A percentile compares a stretch with the other conserved stretches of the same genome.
Conservation (phyloP, 2,329 filamentous ascomycete species). For the Penicillium concentricum region DNA sequence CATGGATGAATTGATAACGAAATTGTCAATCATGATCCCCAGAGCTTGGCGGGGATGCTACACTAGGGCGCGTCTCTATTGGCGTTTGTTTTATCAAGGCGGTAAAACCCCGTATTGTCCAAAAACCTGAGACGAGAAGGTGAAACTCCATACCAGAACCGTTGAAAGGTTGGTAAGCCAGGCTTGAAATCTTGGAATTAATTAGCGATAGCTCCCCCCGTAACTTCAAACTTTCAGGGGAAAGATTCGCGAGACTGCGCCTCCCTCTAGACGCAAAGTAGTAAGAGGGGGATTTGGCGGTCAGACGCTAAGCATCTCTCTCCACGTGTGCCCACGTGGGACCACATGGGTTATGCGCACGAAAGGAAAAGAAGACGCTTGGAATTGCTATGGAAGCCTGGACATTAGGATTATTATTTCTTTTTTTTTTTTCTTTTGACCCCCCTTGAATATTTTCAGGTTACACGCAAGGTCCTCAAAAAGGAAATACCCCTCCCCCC, state of each 20-base stretch:
- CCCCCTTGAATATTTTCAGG: background rate
- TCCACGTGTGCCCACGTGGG: constrained; percentile 40
- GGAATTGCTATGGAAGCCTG: constrained; percentile 27
- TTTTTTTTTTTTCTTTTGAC: background rate
- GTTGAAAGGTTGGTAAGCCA: background rate
- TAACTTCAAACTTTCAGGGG: background rate
- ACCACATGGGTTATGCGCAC: constrained; percentile 31
- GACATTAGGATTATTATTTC: background rate
- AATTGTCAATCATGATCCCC: background rate
- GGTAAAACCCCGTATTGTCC: background rate
- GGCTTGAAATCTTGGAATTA: background rate
- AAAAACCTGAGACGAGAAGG: background rate
- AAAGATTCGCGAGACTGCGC: constrained; percentile 11
- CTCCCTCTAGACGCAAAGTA: constrained; percentile 12
- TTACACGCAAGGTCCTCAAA: background rate
- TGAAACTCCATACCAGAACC: constrained; percentile 1
- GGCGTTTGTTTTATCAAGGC: background rate
- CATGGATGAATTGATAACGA: background rate
- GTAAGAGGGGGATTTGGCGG: constrained; percentile 12
- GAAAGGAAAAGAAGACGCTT: constrained; percentile 24
- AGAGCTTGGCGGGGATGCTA: background rate
- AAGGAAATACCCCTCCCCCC: constrained; percentile 1
- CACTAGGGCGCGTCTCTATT: background rate
- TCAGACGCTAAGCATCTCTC: constrained; percentile 23
- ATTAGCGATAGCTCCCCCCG: constrained; percentile 1